Evolutionary conservation across 805 yeast species (phyloP).

Genomic region (Torulaspora quercuum): DNA sequence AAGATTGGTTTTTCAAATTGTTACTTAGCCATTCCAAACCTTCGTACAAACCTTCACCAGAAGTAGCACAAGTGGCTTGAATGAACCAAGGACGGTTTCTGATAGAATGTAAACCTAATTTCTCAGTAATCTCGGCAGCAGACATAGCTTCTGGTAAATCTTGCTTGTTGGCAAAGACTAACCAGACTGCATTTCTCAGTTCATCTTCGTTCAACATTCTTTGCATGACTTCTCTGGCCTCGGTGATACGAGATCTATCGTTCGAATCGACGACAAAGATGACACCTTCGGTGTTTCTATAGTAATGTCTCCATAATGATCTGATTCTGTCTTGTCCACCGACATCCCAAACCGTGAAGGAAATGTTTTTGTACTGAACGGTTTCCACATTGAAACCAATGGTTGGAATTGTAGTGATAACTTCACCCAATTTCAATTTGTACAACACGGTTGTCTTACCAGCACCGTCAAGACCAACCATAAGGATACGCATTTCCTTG

Average conservation of each 20-base stretch:
- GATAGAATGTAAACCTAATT: slow-evolving; percentile 92
- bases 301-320: slow-evolving; percentile 98
- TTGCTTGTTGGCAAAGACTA: slow-evolving; percentile 97
- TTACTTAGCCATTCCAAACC: slow-evolving; percentile 96
- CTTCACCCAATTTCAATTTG: slow-evolving; percentile 92
- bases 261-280: slow-evolving; percentile 96
- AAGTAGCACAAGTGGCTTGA: slow-evolving; percentile 98
- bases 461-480: slow-evolving; percentile 98
- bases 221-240: slow-evolving; percentile 97
- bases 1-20: slow-evolving; percentile 71
- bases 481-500: slow-evolving; percentile 95
- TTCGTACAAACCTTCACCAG: slow-evolving; percentile 97
- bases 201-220: slow-evolving; percentile 98
- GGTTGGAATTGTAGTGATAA: slow-evolving; percentile 94
- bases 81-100: slow-evolving; percentile 99
- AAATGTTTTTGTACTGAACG: slow-evolving; percentile 93
- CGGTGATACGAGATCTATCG: slow-evolving; percentile 96
- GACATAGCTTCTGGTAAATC: slow-evolving; percentile 99
- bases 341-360: slow-evolving; percentile 98
- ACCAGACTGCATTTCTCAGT: slow-evolving; percentile 90
- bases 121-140: slow-evolving; percentile 97
- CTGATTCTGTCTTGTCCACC: slow-evolving; percentile 99
- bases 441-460: slow-evolving; percentile 97
- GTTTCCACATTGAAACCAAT: slow-evolving; percentile 97
- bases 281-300: slow-evolving; percentile 98